Conservation (phyloP, 2,329 filamentous ascomycete species). For the Calonectria leucothoes region DNA sequence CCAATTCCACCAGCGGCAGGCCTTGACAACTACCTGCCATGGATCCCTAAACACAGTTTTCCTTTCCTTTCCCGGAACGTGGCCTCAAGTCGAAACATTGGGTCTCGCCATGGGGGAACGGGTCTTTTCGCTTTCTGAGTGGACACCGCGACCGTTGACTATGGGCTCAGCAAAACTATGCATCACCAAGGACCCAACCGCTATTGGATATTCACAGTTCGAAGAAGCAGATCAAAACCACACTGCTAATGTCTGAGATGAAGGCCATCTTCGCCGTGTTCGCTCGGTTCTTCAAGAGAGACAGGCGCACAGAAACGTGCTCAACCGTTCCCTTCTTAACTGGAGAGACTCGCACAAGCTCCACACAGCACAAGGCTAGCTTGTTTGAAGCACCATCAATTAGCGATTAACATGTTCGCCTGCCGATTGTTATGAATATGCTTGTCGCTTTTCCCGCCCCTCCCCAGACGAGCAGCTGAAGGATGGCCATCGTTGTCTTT, state of each 20-base stretch:
- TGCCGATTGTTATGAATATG: conserved; percentile 8
- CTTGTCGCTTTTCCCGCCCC: not conserved
- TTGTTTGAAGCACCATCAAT: not conserved
- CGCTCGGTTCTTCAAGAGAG: not conserved
- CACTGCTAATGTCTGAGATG: not conserved
- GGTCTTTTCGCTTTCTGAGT: not conserved
- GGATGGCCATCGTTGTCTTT: not conserved
- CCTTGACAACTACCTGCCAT: conserved; percentile 13
- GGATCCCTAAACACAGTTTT: conserved; percentile 19
- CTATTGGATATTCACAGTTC: not conserved
- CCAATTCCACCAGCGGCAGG: conserved; percentile 35
- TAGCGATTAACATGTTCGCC: conserved; percentile 3
- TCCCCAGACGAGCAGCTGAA: not conserved
- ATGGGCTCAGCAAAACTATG: not conserved
- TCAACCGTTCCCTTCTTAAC: not conserved
- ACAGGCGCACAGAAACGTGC: conserved; percentile 4
- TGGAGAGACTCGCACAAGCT: not conserved
- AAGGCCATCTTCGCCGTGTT: not conserved
- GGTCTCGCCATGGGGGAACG: conserved; percentile 2
- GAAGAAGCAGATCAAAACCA: not conserved
- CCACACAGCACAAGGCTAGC: not conserved
- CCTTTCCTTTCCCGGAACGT: conserved; percentile 19
- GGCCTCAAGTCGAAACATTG: conserved; percentile 21
- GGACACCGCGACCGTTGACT: not conserved
- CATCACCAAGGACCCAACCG: not conserved